A percentile compares a stretch with the other conserved stretches of the same genome.
phyloP scores from a whole-genome alignment of 139 green algal genomes.

The Chlorella vulgaris region DNA sequence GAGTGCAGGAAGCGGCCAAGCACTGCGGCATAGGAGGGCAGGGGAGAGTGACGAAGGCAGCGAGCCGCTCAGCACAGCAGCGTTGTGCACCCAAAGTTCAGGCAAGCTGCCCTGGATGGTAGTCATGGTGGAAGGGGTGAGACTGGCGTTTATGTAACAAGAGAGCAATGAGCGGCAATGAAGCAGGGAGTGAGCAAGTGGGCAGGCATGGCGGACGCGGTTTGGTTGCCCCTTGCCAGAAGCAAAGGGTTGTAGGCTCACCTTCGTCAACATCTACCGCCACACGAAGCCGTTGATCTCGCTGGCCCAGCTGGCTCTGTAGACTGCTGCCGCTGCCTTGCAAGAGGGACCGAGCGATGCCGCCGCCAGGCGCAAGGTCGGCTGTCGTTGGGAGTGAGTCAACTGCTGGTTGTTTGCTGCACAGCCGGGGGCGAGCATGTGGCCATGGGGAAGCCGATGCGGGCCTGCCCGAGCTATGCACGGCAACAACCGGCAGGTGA shows the following conservation, averaged over 20 bases:
- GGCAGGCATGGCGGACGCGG: too few species aligned
- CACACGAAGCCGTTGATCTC: constrained; percentile 35
- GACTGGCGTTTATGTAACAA: too few species aligned
- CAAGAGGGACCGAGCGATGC: background rate
- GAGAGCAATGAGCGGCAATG: too few species aligned
- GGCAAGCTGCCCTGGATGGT: too few species aligned
- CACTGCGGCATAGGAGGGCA: constrained; percentile 56
- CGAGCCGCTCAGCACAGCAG: too few species aligned
- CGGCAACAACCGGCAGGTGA: too few species aligned
- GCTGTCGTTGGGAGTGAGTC: background rate
- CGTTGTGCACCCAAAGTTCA: too few species aligned
- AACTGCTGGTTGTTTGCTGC: constrained; percentile 1
- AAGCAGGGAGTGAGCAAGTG: too few species aligned
- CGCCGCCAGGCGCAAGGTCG: background rate
- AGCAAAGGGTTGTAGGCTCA: constrained; percentile 27
- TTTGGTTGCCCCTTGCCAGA: background rate
- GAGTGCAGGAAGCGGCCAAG: constrained; percentile 84
- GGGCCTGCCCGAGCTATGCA: background rate
- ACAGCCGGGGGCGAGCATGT: background rate
- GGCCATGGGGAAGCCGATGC: background rate
- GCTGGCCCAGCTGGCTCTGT: constrained; percentile 6
- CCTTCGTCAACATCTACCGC: constrained; percentile 89
- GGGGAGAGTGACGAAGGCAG: background rate
- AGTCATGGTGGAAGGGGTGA: too few species aligned
- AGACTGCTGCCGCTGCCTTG: background rate